Conservation (phyloP, 108 stramenopile species). For the Skeletonema potamos region DNA sequence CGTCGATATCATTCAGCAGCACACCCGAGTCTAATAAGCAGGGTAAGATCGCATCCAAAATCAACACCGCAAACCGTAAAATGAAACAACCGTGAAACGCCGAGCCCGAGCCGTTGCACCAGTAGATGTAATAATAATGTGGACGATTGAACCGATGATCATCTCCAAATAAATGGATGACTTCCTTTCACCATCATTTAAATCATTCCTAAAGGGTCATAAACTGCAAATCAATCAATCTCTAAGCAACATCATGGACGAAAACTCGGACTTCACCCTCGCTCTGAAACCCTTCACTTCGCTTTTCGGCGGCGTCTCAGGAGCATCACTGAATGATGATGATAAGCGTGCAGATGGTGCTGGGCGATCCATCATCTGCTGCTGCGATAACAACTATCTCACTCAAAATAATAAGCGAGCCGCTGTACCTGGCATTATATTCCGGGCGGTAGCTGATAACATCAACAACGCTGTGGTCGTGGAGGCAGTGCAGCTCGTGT, state of each 20-base stretch:
- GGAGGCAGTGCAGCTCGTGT: conserved; percentile 11
- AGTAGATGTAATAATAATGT: too few species aligned
- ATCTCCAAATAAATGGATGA: neutral
- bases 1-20: too few species aligned
- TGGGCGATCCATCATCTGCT: neutral
- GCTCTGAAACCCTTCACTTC: conserved; percentile 1
- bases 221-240: neutral
- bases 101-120: too few species aligned
- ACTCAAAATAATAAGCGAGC: neutral
- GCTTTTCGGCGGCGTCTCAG: neutral
- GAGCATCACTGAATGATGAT: neutral
- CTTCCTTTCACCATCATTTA: neutral
- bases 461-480: neutral
- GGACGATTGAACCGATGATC: too few species aligned
- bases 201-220: neutral
- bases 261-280: neutral
- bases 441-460: neutral
- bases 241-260: neutral
- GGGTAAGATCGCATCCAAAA: neutral
- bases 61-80: neutral
- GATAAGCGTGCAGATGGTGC: neutral
- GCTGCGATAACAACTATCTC: neutral
- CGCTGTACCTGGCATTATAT: neutral
- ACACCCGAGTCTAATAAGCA: neutral
- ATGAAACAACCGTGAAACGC: too few species aligned